A percentile compares a stretch with the other conserved stretches of the same genome.
phyloP scores from a whole-genome alignment of 2,329 filamentous ascomycete genomes.

The Aspergillus fumigatiaffinis region DNA sequence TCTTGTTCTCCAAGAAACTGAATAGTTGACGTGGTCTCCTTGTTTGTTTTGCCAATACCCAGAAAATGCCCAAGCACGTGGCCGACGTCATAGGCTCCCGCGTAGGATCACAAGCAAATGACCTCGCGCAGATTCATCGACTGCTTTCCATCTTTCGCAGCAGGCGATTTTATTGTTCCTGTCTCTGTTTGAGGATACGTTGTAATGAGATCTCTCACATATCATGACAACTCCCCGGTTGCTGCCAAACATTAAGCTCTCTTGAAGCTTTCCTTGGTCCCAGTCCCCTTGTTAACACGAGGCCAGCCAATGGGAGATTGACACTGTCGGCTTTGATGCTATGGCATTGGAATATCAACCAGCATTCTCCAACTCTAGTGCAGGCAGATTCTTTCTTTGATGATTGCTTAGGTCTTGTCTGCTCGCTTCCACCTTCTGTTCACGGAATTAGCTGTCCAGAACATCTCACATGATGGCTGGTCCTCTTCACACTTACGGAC shows the following conservation, averaged over 20 bases:
- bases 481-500: slow-evolving; percentile 56
- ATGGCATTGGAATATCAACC: not conserved
- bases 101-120: slow-evolving; percentile 8
- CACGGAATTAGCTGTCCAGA: not conserved
- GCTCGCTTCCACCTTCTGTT: not conserved
- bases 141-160: not conserved
- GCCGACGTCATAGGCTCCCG: slow-evolving; percentile 32
- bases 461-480: slow-evolving; percentile 32
- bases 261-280: slow-evolving; percentile 3
- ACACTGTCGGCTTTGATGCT: not conserved
- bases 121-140: not conserved
- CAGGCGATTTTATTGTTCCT: not conserved
- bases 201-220: not conserved
- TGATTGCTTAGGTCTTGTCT: not conserved
- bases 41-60: slow-evolving; percentile 2
- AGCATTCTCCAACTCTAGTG: not conserved
- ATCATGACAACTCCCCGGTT: not conserved
- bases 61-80: slow-evolving; percentile 25
- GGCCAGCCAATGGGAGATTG: not conserved
- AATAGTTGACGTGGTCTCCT: not conserved
- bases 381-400: not conserved
- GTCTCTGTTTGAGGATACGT: not conserved
- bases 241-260: not conserved
- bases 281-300: slow-evolving; percentile 11
- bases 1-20: not conserved